Evolutionary conservation across 768 basidiomycete genomes (phyloP), one percentile per base, ranked within the genome.

Genomic region (Hericium alpestre): DNA sequence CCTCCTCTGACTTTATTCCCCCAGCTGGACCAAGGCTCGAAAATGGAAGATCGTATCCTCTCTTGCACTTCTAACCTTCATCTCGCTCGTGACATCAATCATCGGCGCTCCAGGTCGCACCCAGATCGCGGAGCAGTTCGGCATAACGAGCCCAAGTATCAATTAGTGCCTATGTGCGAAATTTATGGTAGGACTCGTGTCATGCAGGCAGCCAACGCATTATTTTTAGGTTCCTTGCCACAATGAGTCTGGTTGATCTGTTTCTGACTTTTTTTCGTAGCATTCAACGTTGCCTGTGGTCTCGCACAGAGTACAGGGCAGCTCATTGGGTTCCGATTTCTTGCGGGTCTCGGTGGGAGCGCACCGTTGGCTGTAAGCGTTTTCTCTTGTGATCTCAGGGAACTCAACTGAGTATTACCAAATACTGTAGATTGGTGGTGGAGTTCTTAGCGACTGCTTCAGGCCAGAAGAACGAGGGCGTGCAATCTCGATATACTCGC

Each of bases 41-140:
- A 61, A 61, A 50, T 61, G 60, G 60, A 25, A 73, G 1, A 79
- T 78, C 0, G 84, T 80, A 0, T 58, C 76, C 16, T 73, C 84
- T n/a, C 77, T 85, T 0, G 84, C 85, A 0, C 70, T 73, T 0
- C 86, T 84, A 63, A 84, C 84, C 0, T 84, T 86, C 63, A 82
- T 86, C 20, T 73, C 71, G 2, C 82, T 86, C 0, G 72, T 89
- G 0, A 80, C 87, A 0, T 90, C 87, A 5, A 79, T 84, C 5
- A 87, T 88, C 81, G 71, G 87, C 0, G 83, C 87, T 0, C 87
- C 87, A 0, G 86, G 86, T 0, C 71, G 74, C 0, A 57, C 59
- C 3, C 74, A 80, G 53, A 63, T 90, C 1, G 82, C 73, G 3
- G 56, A 64, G 1, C 67, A 81, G 16, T 82, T 90, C 58, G 74